Evolutionary conservation across 306 rosid species (phyloP), one percentile per base, ranked within the genome.

Genomic region (Fragaria ananassa): DNA sequence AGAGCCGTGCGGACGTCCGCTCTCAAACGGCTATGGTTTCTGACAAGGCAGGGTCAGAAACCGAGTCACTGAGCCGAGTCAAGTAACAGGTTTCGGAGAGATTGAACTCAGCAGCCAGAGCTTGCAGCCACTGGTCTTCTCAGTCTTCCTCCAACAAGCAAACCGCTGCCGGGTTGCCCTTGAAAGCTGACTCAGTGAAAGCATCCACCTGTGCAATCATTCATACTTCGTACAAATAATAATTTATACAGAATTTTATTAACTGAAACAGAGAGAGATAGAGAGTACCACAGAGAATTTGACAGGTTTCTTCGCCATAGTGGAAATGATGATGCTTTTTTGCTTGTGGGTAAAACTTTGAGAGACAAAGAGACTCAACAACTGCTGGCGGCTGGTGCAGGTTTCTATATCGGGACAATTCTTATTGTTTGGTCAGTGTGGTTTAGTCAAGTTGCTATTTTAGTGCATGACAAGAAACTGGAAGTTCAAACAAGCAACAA

Each of bases 111-210:
- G 83, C 25, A 0, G 96, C 93, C 21, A 90, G 81, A 1, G 83
- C 76, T 79, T 85, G 92, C 79, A 90, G 45, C 97, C 97, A 90
- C 0, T 81, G 12, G 0, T 84, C 81, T 9, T 87, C 93, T 50
- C 81, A 83, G 71, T 87, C 87, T 64, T 92, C 87, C 74, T 87
- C 93, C 4, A 90, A 80, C 4, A 90, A 42, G 72, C 96, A 92
- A 72, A 92, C 89, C 8, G 89, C 96, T 0, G 96, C 96, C 1
- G 96, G 92, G 72, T 92, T 90, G 9, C 97, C 97, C 71, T 86
- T 86, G 84, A 92, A 92, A 2, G 96, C 77, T 6, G 87, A 81
- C 31, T 84, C 96, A 13, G 92, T 74, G 84, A 90, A 92, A 6
- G 88, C 96, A 60, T 92, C 93, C 15, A 92, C 89, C 93, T 92